A percentile compares a stretch with the other conserved stretches of the same genome.
phyloP scores from a whole-genome alignment of 2,329 filamentous ascomycete species.

The Teratosphaeria zuluensis region DNA sequence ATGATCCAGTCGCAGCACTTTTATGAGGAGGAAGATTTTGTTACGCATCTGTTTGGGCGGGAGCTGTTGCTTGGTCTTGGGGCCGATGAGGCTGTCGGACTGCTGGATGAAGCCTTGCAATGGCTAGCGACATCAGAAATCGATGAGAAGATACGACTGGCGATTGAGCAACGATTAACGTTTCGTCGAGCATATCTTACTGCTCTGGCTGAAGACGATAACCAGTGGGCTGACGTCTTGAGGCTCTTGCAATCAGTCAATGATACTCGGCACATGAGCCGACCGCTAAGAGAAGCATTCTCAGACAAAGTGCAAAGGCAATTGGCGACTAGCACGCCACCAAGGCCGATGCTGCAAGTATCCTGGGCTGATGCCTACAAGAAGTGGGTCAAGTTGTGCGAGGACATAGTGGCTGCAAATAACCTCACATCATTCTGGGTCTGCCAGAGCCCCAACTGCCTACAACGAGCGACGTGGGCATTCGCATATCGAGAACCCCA shows the following conservation, averaged over 20 bases:
- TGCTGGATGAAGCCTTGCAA: slow-evolving; percentile 46
- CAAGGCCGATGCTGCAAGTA: slow-evolving; percentile 75
- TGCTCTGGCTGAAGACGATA: slow-evolving; percentile 31
- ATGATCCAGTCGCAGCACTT: slow-evolving; percentile 75
- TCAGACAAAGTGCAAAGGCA: slow-evolving; percentile 85
- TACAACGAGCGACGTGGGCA: slow-evolving; percentile 40
- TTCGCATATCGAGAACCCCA: slow-evolving; percentile 74
- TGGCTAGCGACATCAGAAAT: slow-evolving; percentile 32
- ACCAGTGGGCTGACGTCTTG: slow-evolving; percentile 22
- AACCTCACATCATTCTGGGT: slow-evolving; percentile 10
- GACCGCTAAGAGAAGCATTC: slow-evolving; percentile 65
- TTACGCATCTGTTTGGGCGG: slow-evolving; percentile 80
- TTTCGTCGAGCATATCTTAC: slow-evolving; percentile 57
- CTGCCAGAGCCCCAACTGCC: slow-evolving; percentile 14
- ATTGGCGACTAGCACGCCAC: slow-evolving; percentile 86
- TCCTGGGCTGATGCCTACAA: slow-evolving; percentile 61
- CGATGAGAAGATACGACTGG: slow-evolving; percentile 9
- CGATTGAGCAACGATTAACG: slow-evolving; percentile 43
- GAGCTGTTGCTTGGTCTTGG: slow-evolving; percentile 60
- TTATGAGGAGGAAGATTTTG: slow-evolving; percentile 98
- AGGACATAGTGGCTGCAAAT: slow-evolving; percentile 55
- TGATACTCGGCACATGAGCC: slow-evolving; percentile 52
- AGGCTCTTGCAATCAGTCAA: slow-evolving; percentile 37
- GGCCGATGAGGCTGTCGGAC: slow-evolving; percentile 44
- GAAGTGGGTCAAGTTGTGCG: slow-evolving; percentile 60